Evolutionary conservation across 2,329 filamentous ascomycete genomes (phyloP), one percentile per base, ranked within the genome.

Genomic region (Colletotrichum plurivorum): DNA sequence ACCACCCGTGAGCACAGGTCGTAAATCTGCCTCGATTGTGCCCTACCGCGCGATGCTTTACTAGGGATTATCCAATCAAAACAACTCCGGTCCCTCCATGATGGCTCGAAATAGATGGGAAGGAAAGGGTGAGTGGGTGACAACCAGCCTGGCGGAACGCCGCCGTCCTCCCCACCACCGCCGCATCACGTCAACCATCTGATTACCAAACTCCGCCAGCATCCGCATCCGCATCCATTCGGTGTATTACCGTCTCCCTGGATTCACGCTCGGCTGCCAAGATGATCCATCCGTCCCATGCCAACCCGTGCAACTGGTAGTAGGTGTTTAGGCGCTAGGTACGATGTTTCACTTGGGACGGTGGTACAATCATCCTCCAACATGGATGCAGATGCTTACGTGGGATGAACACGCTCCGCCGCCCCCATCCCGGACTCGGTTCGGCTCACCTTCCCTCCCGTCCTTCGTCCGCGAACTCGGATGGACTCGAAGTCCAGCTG

Each of bases 11-110:
- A 25, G 58, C 39, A 54, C 59, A 25, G 59, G 59, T 62, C 41
- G 49, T 62, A 62, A 65, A 65, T 68, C 41, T 65, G 48, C 48
- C 22, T 2, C 49, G 6, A 18, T 48, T 54, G 27, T 36, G 60
- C 58, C 48, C 36, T 61, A 60, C 49, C 27, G 25, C 15, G 41
- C 13, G 18, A 45, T 46, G 49, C 36, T 8, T 16, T 4, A 25
- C 27, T 31, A 20, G 58, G 52, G 31, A 56, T 36, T 18, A n/a
- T 10, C 46, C 41, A 43, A 43, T 43, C 12, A 43, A n/a, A 43
- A 9, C 9, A 36, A 3, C 12, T 13, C 41, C 41, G 41, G 31
- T 36, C 31, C 31, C 31, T 36, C 31, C 31, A 8, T 36, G 3
- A 5, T 10, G 31, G 31, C 31, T 36, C 31, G 7, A 36, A 36